Evolutionary conservation across 371 early-diverging fungal species (phyloP), one percentile per base, ranked within the genome.

Genomic region (Rhizoclosmatium hyalinum): DNA sequence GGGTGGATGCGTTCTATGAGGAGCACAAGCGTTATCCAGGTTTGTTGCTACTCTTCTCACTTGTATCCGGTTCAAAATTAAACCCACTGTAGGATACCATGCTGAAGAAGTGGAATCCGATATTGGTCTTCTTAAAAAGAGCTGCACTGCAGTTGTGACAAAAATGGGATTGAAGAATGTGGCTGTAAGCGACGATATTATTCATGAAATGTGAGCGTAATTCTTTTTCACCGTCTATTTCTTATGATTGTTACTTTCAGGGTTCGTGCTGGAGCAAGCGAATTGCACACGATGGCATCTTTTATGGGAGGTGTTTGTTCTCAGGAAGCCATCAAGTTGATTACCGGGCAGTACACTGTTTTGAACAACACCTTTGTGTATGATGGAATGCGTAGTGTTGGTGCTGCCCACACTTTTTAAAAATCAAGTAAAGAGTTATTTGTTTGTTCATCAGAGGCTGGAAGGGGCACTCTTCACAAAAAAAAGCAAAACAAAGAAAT

Each of bases 251-350:
- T 60, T 41, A 32, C 56, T 57, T 19, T 53, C 77, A 95, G 94
- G 57, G 89, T 92, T 21, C 91, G 94, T 24, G 92, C 92, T 45
- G 94, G 93, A 5, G 88, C 86, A 50, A 79, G 88, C 46, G 93
- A 96, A 76, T 83, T 94, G 12, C 93, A 94, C 73, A 93, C 91
- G 79, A 90, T 94, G 61, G 93, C 96, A 0, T 91, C 96, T 8
- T 76, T 96, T n/a, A 80, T 93, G 71, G 98, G 98, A 62, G 98
- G 98, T n/a, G 82, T 97, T 21, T 94, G 90, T n/a, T 87, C 96
- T 8, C 97, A 97, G 78, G 98, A 98, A 81, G 85, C 90, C 45
- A 96, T 97, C 86, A 98, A 98, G 82, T 76, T 98, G 65, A 88
- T 96, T 61, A 98, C 98, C 0, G 86, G 87, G 55, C 86, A 86